phyloP scores from a whole-genome alignment of 179 eudicot genomes.

The Corrigiola litoralis region DNA sequence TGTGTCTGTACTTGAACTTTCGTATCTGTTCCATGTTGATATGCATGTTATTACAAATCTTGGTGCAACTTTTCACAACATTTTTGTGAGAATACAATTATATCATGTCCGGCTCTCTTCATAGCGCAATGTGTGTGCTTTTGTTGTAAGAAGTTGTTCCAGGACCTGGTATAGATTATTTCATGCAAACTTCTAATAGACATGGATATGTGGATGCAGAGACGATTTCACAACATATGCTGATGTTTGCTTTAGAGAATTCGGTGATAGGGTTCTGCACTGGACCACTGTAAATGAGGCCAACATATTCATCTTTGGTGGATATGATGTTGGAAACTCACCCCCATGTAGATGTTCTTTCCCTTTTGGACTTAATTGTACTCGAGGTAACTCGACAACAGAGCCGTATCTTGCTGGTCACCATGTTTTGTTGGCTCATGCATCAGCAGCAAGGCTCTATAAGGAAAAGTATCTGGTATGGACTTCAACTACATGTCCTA shows the following conservation, averaged over 20 bases:
- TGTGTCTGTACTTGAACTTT: slow-evolving; percentile 42
- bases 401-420: slow-evolving; percentile 64
- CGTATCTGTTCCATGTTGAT: no score
- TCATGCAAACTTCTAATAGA: not conserved
- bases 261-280: slow-evolving; percentile 56
- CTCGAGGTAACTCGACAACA: slow-evolving; percentile 43
- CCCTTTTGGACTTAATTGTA: slow-evolving; percentile 32
- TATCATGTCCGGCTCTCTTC: no score
- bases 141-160: no score
- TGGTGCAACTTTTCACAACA: no score
- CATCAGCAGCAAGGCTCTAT: slow-evolving; percentile 46
- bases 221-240: slow-evolving; percentile 58
- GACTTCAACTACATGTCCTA: no score
- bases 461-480: slow-evolving; percentile 55
- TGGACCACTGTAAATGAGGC: slow-evolving; percentile 76
- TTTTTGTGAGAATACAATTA: no score
- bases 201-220: slow-evolving; percentile 26
- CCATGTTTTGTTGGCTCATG: slow-evolving; percentile 56
- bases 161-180: no score
- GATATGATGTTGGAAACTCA: slow-evolving; percentile 34
- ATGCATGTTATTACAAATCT: not conserved
- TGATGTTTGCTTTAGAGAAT: slow-evolving; percentile 72
- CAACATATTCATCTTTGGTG: slow-evolving; percentile 40
- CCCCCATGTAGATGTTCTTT: slow-evolving; percentile 62
- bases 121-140: no score